phyloP scores from a whole-genome alignment of 371 early-diverging fungal genomes.

The Mortierella sp. region DNA sequence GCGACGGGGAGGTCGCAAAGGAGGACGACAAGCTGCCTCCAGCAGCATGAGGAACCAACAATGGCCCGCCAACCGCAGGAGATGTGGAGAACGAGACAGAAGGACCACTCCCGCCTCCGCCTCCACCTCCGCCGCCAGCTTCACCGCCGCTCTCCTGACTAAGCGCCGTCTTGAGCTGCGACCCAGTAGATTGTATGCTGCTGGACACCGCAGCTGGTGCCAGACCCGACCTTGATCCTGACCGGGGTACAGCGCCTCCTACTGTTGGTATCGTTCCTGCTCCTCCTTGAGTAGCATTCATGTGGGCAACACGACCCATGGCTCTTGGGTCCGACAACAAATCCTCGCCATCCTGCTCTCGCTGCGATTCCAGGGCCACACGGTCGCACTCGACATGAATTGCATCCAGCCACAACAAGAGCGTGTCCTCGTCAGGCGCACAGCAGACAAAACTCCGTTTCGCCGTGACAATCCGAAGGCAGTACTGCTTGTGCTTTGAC shows the following conservation, averaged over 20 bases:
- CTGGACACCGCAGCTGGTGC: not conserved
- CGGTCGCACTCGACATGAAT: slow-evolving; percentile 64
- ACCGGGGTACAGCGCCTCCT: not conserved
- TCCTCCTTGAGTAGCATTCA: slow-evolving; percentile 6
- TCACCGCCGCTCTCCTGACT: not conserved
- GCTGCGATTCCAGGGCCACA: slow-evolving; percentile 63
- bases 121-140: not conserved
- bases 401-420: slow-evolving; percentile 78
- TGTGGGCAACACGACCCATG: slow-evolving; percentile 31
- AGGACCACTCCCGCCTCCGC: not conserved
- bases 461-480: slow-evolving; percentile 83
- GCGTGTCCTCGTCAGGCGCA: slow-evolving; percentile 70
- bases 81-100: not conserved
- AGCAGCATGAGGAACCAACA: not conserved
- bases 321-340: slow-evolving; percentile 32
- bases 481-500: slow-evolving; percentile 69
- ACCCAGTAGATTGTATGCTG: not conserved
- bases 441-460: slow-evolving; percentile 81
- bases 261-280: not conserved
- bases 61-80: not conserved
- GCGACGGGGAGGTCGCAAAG: slow-evolving; percentile 3
- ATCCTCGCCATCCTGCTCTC: slow-evolving; percentile 37
- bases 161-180: not conserved
- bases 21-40: not conserved
- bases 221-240: not conserved